Conservation (phyloP, 805 yeast genomes). For the Ogataea trehaloabstinens region DNA sequence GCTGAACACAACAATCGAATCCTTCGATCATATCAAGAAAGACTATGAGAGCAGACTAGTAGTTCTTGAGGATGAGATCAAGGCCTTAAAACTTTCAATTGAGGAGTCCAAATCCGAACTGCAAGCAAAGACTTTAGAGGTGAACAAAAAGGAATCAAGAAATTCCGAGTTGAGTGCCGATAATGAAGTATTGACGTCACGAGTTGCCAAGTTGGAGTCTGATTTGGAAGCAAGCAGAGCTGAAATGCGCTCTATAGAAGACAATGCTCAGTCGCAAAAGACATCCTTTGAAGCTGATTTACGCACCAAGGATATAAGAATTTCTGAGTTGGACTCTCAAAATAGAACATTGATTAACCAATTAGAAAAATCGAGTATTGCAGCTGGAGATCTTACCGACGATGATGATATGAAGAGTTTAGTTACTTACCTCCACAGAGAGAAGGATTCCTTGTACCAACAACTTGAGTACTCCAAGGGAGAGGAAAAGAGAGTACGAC, state of each 20-base stretch:
- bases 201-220: constrained; percentile 37
- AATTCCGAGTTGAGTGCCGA: constrained; percentile 17
- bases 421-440: constrained; percentile 63
- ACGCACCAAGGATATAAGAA: constrained; percentile 40
- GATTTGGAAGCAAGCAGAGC: constrained; percentile 34
- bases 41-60: constrained; percentile 32
- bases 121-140: constrained; percentile 25
- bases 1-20: constrained; percentile 21
- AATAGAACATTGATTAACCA: constrained; percentile 68
- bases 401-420: constrained; percentile 48
- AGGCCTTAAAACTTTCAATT: constrained; percentile 21
- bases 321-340: constrained; percentile 62
- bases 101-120: constrained; percentile 19
- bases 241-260: constrained; percentile 35
- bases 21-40: constrained; percentile 25
- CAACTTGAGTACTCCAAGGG: constrained; percentile 51
- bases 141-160: constrained; percentile 28
- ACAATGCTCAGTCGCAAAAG: constrained; percentile 47
- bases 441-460: constrained; percentile 66
- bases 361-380: constrained; percentile 39
- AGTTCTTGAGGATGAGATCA: constrained; percentile 32
- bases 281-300: constrained; percentile 45
- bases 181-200: constrained; percentile 17
- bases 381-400: constrained; percentile 14
- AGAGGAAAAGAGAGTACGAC: constrained; percentile 54